Percentiles rank a stretch among this genome's conserved stretches.
phyloP scores from a whole-genome alignment of 257 asterid genomes.

The Ehretia macrophylla region DNA sequence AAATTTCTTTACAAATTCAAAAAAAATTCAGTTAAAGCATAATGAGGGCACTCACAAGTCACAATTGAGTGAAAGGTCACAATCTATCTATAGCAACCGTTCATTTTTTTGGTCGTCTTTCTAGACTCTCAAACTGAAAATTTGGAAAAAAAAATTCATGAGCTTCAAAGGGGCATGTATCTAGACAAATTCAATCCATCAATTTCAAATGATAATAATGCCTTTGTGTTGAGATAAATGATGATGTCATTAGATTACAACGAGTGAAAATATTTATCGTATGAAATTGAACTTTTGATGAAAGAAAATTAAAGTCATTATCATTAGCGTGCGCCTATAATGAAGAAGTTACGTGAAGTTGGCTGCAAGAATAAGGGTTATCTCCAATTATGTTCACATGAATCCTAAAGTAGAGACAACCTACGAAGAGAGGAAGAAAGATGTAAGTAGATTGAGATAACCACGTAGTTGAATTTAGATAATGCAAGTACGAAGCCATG shows the following conservation, averaged over 20 bases:
- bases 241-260: neutral
- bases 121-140: constrained; percentile 19
- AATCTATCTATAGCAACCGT: constrained; percentile 17
- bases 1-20: constrained; percentile 13
- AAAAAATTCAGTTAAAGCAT: neutral
- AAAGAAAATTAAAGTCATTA: no score
- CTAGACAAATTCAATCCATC: constrained; percentile 27
- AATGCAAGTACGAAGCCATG: neutral
- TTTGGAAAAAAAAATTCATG: constrained; percentile 10
- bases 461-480: neutral
- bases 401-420: constrained; percentile 13
- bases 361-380: constrained; percentile 7
- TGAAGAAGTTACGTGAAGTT: constrained; percentile 6
- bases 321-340: no score
- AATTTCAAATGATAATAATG: constrained; percentile 10
- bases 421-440: constrained; percentile 1
- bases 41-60: constrained; percentile 12
- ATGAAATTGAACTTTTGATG: neutral
- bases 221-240: no score
- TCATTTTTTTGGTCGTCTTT: constrained; percentile 21
- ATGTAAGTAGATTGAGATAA: neutral
- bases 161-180: constrained; percentile 36
- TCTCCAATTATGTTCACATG: constrained; percentile 30
- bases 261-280: no score
- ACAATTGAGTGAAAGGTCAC: constrained; percentile 19